Evolutionary conservation across 352 stramenopile genomes (phyloP).

Genomic region (Phytopythium helicoides): DNA sequence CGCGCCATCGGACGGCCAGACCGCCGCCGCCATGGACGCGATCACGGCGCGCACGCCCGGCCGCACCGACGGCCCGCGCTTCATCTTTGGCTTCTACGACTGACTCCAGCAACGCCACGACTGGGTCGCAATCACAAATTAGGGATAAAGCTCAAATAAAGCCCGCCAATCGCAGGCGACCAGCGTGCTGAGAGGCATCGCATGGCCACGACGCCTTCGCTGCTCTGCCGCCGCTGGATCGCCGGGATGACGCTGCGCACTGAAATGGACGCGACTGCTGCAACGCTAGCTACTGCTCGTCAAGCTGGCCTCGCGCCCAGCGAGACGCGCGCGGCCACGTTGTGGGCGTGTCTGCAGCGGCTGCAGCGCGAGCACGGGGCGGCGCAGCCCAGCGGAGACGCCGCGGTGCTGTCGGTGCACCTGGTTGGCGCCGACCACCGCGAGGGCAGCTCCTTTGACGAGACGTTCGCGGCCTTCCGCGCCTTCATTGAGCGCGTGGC

Average conservation of each 20-base stretch:
- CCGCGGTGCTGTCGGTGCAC: conserved; percentile 48
- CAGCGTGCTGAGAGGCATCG: too few species aligned
- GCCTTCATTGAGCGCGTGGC: conserved; percentile 42
- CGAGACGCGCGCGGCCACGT: conserved; percentile 32
- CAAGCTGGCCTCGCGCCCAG: too few species aligned
- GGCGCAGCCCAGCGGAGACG: neutral
- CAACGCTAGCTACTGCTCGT: too few species aligned
- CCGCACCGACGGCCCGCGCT: conserved; percentile 3
- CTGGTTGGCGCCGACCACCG: conserved; percentile 75
- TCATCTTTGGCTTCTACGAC: neutral
- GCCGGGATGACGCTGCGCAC: too few species aligned
- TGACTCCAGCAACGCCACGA: too few species aligned
- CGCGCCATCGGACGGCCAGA: conserved; percentile 11
- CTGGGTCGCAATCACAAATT: too few species aligned
- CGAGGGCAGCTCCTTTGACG: conserved; percentile 54
- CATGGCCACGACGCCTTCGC: too few species aligned
- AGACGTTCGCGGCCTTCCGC: conserved; percentile 63
- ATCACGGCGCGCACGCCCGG: conserved; percentile 10
- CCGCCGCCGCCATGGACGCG: conserved; percentile 17
- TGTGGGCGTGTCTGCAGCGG: conserved; percentile 24
- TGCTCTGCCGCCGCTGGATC: too few species aligned
- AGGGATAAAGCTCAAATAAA: neutral
- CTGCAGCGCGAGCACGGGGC: conserved; percentile 15
- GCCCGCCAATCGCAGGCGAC: too few species aligned
- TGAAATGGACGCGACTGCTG: too few species aligned